phyloP scores from a whole-genome alignment of 176 grass and related monocot species.

The Oryza brachyantha region DNA sequence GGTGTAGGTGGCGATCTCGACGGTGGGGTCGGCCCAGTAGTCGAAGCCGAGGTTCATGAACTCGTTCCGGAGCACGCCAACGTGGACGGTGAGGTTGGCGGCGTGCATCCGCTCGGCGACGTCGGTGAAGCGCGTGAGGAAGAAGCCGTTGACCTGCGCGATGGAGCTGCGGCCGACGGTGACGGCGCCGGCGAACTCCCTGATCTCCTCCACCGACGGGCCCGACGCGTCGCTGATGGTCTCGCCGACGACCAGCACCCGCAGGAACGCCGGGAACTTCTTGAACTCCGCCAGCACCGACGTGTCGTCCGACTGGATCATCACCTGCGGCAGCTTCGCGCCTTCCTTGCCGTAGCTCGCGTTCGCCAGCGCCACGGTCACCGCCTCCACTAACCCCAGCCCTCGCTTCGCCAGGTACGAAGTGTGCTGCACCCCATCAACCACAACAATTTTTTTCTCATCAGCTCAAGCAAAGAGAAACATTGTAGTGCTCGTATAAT shows the following conservation, averaged over 20 bases:
- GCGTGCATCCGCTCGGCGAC: conserved; percentile 43
- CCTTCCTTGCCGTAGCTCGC: conserved; percentile 70
- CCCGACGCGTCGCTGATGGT: conserved; percentile 51
- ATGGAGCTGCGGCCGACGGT: conserved; percentile 48
- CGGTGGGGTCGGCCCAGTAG: conserved; percentile 69
- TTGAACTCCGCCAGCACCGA: conserved; percentile 68
- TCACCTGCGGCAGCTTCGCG: conserved; percentile 38
- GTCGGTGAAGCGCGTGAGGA: conserved; percentile 65
- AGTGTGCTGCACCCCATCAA: conserved; percentile 48
- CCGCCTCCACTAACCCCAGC: conserved; percentile 64
- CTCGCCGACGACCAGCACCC: conserved; percentile 51
- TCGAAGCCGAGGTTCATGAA: conserved; percentile 75
- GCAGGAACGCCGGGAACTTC: conserved; percentile 45
- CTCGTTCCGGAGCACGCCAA: conserved; percentile 84
- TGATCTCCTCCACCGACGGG: conserved; percentile 62
- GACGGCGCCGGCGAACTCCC: conserved; percentile 48
- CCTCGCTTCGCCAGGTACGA: conserved; percentile 74
- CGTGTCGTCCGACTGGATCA: conserved; percentile 76
- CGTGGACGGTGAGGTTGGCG: conserved; percentile 58
- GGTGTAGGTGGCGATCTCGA: conserved; percentile 66
- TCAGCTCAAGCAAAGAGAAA: background rate
- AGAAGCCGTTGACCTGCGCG: conserved; percentile 48
- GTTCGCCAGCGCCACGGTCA: conserved; percentile 58
- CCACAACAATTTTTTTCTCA: conserved; percentile 22
- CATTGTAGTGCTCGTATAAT: too few species aligned